phyloP scores from a whole-genome alignment of 257 asterid genomes.

The Fraxinus anomala region DNA sequence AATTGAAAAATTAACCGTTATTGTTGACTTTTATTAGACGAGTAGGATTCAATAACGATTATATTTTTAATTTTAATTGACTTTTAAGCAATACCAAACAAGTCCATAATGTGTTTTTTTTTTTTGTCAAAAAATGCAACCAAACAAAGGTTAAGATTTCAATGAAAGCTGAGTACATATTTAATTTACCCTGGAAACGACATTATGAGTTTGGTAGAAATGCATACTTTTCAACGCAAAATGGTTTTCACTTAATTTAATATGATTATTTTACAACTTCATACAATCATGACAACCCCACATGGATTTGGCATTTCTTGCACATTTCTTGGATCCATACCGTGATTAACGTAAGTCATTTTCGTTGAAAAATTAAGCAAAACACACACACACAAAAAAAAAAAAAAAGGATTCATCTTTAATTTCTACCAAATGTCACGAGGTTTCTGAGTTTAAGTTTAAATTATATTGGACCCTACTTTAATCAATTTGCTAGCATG shows the following conservation, averaged over 20 bases:
- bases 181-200: too few species aligned
- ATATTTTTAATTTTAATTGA: too few species aligned
- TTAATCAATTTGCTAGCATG: neutral
- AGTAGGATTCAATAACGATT: too few species aligned
- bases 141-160: too few species aligned
- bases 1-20: too few species aligned
- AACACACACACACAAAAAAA: too few species aligned
- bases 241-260: neutral
- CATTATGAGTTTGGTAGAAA: neutral
- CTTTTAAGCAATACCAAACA: too few species aligned
- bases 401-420: neutral
- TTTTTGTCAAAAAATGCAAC: too few species aligned
- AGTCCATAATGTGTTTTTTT: too few species aligned
- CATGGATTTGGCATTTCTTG: conserved; percentile 24
- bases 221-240: neutral
- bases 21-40: too few species aligned
- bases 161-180: too few species aligned
- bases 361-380: conserved; percentile 35
- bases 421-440: neutral
- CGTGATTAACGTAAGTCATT: conserved; percentile 74
- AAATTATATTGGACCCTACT: neutral
- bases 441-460: neutral
- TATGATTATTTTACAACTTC: neutral
- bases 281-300: conserved; percentile 11
- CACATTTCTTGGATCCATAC: conserved; percentile 39